Percentiles rank a stretch among this genome's conserved stretches.
phyloP scores from a whole-genome alignment of 495 filamentous ascomycete genomes.

The Neurospora tetrasperma region DNA sequence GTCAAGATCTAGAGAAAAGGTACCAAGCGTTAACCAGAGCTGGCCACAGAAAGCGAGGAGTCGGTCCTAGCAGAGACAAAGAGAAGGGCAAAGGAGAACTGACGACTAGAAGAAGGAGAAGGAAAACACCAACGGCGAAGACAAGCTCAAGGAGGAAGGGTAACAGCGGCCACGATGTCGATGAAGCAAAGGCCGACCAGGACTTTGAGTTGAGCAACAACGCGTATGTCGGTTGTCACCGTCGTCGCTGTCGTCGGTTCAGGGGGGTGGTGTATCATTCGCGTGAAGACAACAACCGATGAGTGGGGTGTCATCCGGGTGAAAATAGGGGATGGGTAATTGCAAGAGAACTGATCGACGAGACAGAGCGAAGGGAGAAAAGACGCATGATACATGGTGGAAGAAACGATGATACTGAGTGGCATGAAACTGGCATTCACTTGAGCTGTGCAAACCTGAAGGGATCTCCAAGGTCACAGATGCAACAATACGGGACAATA shows the following conservation, averaged over 20 bases:
- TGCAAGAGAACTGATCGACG: not conserved
- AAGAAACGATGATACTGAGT: not conserved
- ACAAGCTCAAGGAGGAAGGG: not conserved
- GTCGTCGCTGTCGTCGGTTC: not conserved
- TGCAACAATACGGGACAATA: not conserved
- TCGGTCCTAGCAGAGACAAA: not conserved
- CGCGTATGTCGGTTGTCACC: not conserved
- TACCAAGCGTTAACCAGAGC: not conserved
- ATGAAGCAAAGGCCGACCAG: not conserved
- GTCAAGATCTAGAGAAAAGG: not conserved
- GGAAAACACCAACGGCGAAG: not conserved
- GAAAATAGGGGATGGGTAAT: not conserved
- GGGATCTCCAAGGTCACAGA: not conserved
- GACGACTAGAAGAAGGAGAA: not conserved
- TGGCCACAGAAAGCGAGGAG: not conserved
- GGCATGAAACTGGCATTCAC: not conserved
- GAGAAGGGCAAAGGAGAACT: not conserved
- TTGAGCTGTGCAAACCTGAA: not conserved
- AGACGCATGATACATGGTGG: not conserved
- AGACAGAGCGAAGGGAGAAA: not conserved
- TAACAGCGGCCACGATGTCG: not conserved
- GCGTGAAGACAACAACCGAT: not conserved
- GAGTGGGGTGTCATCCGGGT: not conserved
- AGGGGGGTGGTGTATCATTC: not conserved
- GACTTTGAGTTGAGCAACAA: not conserved